Base-by-base conservation (phyloP, 176 grass and related monocot species). In the Elymus sibiricus region DNA sequence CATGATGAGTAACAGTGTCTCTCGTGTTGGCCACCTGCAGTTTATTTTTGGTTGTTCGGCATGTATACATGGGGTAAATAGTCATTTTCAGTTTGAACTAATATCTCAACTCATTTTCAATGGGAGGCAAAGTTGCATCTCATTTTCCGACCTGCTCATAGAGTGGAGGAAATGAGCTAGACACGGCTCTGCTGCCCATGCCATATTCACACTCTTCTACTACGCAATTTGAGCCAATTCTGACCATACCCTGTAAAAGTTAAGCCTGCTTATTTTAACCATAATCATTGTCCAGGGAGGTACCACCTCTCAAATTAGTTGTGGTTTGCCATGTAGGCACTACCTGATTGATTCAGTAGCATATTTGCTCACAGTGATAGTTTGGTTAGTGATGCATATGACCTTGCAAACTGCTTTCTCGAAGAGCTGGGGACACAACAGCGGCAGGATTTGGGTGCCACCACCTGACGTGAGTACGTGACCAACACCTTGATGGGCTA, bases 191-290 rank as follows among this genome's bases (percentile, higher is more conserved):
- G 89, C 93, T 47, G 89, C 74, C 74, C 89, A 95, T 82, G 91
- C 92, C 51, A 83, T 98, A 73, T 84, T 95, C 80, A 98, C 92
- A 5, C 92, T 98, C 47, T 82, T 98, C 35, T 93, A 91, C 87
- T 93, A 98, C 80, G 92, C 91, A 1, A 83, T 88, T 81, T 95
- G 47, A 67, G 5, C 62, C 39, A 14, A 26, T 39, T 65, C 8
- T n/a, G n/a, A 70, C 70, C 28, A 84, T 70, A 60, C 59, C 9
- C 11, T 61, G 11, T 19, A 40, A 26, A 56, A 75, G 42, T 22
- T 10, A 19, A 56, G 6, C 34, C 70, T 77, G 24, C 83, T 60
- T 68, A 64, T 83, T 77, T 79, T 78, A 47, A 74, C 79, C 28
- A 38, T 6, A 14, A 74, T 25, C 56, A 1, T 65, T 86, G 58